These are phyloP conservation scores for Canna indica DNA, from an alignment of 176 grass and related monocot species.

Conservation along the genomic window DNA sequence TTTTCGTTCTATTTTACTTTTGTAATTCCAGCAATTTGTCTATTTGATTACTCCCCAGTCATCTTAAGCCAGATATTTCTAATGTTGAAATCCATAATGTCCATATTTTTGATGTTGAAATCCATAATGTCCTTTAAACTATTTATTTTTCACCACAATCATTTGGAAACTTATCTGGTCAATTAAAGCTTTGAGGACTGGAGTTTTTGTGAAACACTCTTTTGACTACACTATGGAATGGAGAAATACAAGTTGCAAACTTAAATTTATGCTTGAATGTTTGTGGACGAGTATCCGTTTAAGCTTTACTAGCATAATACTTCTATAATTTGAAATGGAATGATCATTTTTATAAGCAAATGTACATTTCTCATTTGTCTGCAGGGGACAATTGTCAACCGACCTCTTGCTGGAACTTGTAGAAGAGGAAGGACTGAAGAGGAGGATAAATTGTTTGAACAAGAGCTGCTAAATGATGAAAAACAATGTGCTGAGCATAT, in stretches of 20 bases:
- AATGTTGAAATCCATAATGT: too few species aligned
- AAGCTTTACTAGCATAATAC: background rate
- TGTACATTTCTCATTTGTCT: background rate
- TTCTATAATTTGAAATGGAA: background rate
- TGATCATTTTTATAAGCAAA: background rate
- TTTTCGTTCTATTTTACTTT: background rate
- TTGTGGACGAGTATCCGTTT: background rate
- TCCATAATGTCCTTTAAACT: background rate
- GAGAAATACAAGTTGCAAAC: too few species aligned
- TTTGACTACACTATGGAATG: too few species aligned
- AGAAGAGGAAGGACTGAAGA: constrained; percentile 63
- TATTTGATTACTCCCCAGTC: too few species aligned
- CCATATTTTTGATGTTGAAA: background rate
- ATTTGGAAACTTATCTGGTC: background rate
- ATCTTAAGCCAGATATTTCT: too few species aligned
- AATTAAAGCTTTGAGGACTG: too few species aligned
- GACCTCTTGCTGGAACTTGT: constrained; percentile 83
- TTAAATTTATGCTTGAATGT: background rate
- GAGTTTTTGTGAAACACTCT: too few species aligned
- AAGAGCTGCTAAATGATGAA: constrained; percentile 66
- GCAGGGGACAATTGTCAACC: constrained; percentile 67
- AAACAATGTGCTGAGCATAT: constrained; percentile 92
- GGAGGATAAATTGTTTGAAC: constrained; percentile 59
- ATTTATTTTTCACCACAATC: background rate
- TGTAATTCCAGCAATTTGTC: background rate